phyloP scores from a whole-genome alignment of 345 rosid genomes.

The Eutrema japonicum region DNA sequence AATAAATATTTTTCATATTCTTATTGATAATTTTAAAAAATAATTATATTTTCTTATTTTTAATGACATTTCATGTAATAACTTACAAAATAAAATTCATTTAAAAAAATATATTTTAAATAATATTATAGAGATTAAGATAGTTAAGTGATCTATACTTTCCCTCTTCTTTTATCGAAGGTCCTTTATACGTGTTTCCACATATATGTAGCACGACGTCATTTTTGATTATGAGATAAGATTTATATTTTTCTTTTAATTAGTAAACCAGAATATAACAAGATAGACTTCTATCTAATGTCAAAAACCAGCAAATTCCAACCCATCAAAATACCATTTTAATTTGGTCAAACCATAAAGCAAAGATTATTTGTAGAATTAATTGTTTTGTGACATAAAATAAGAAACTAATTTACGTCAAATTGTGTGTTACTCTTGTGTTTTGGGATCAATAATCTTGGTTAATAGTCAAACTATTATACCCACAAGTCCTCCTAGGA shows the following conservation, averaged over 20 bases:
- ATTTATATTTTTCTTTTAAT: neutral
- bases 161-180: neutral
- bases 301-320: slow-evolving; percentile 29
- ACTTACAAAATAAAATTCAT: no score
- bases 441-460: no score
- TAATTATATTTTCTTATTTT: no score
- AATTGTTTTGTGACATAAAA: neutral
- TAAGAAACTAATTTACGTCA: no score
- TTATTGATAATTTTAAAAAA: no score
- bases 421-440: no score
- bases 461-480: slow-evolving; percentile 27
- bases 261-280: neutral
- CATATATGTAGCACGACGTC: slow-evolving; percentile 1
- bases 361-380: neutral
- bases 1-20: no score
- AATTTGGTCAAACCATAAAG: slow-evolving; percentile 30
- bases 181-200: slow-evolving; percentile 19
- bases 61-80: no score
- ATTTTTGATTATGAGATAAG: slow-evolving; percentile 5
- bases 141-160: neutral
- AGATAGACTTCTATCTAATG: neutral
- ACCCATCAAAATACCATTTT: slow-evolving; percentile 12
- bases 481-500: neutral
- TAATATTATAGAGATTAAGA: no score
- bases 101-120: no score